Evolutionary conservation across 2,329 filamentous ascomycete species (phyloP).

Genomic region (Ilyonectria destructans): DNA sequence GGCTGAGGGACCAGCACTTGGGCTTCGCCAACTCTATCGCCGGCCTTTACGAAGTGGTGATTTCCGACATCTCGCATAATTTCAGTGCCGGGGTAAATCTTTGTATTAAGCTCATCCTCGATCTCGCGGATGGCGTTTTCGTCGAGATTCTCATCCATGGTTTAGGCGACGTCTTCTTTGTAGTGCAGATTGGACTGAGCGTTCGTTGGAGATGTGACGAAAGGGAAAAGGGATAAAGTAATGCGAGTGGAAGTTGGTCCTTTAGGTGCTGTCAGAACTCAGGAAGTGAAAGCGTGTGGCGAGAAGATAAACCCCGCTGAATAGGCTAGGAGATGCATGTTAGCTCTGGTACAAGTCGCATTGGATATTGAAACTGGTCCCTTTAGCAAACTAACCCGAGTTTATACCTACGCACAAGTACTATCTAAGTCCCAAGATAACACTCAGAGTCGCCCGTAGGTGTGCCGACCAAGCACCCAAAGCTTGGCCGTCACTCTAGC

Average conservation of each 20-base stretch:
- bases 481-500: background rate
- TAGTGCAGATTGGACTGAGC: background rate
- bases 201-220: no score
- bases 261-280: background rate
- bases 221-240: no score
- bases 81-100: slow-evolving; percentile 25
- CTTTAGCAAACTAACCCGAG: background rate
- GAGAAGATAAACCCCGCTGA: background rate
- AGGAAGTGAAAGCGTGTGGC: background rate
- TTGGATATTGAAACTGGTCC: background rate
- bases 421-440: background rate
- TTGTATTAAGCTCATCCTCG: slow-evolving; percentile 28
- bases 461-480: background rate
- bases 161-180: background rate
- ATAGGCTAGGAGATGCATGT: background rate
- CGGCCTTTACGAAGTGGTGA: slow-evolving; percentile 28
- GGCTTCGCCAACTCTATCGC: slow-evolving; percentile 23
- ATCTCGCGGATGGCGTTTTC: slow-evolving; percentile 28
- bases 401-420: background rate
- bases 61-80: slow-evolving; percentile 30
- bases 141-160: slow-evolving; percentile 28
- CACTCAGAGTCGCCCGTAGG: background rate
- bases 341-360: background rate
- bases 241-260: background rate
- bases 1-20: slow-evolving; percentile 28